Percentiles rank a stretch among this genome's conserved stretches.
Evolutionary conservation across 352 stramenopile species (phyloP).

Genomic region (Phytophthora sojae): DNA sequence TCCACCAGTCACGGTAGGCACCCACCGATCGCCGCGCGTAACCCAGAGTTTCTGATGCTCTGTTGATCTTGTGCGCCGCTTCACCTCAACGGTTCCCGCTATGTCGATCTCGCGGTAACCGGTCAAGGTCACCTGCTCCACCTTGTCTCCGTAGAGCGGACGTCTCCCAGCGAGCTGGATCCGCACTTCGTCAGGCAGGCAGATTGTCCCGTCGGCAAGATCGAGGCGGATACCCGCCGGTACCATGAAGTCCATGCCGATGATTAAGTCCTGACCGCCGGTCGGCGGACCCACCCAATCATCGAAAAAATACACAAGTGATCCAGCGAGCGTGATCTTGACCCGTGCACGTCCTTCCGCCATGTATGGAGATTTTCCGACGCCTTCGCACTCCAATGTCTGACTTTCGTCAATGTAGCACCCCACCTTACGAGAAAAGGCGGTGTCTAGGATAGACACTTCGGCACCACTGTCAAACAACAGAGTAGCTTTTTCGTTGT

Average conservation of each 20-base stretch:
- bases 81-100: neutral
- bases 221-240: neutral
- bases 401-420: no score
- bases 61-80: neutral
- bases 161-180: conserved; percentile 2
- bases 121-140: neutral
- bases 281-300: neutral
- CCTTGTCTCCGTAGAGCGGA: neutral
- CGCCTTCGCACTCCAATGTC: no score
- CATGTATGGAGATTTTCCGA: no score
- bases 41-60: no score
- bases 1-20: neutral
- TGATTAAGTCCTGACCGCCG: neutral
- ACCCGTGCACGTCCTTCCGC: no score
- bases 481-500: no score
- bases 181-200: conserved; percentile 1
- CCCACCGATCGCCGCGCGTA: neutral
- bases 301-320: no score
- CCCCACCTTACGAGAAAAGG: no score
- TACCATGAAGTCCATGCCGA: neutral
- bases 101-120: neutral
- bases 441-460: no score
- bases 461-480: no score
- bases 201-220: neutral
- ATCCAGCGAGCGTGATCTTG: no score